Percentiles rank a stretch among this genome's conserved stretches.
Conservation (phyloP, 2,329 filamentous ascomycete genomes). For the Colletotrichum filicis region DNA sequence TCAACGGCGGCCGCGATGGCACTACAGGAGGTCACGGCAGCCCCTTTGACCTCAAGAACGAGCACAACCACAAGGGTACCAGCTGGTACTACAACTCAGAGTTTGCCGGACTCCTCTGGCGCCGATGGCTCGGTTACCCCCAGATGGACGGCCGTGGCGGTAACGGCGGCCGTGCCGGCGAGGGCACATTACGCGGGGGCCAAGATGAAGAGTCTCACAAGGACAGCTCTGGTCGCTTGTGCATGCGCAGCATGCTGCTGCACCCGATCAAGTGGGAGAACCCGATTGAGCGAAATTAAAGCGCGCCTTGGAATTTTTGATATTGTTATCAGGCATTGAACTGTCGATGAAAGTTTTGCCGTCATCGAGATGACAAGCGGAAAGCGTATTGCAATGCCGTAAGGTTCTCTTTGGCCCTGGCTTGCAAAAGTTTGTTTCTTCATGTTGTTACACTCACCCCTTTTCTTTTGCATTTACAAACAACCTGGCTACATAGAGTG, state of each 20-base stretch:
- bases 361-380: slow-evolving; percentile 2
- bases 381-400: background rate
- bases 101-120: slow-evolving; percentile 82
- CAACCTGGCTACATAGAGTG: slow-evolving; percentile 14
- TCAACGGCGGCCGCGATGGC: slow-evolving; percentile 80
- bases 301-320: background rate
- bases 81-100: slow-evolving; percentile 88
- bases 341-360: background rate
- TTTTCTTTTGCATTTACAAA: slow-evolving; percentile 9
- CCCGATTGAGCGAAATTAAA: slow-evolving; percentile 52
- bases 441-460: background rate
- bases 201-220: slow-evolving; percentile 59
- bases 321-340: background rate
- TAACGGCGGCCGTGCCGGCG: slow-evolving; percentile 60
- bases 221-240: slow-evolving; percentile 73
- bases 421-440: slow-evolving; percentile 7
- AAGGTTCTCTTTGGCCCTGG: slow-evolving; percentile 1
- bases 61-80: slow-evolving; percentile 85
- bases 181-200: slow-evolving; percentile 61
- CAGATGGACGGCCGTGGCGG: slow-evolving; percentile 62
- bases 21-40: slow-evolving; percentile 73
- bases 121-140: slow-evolving; percentile 77
- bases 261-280: slow-evolving; percentile 82
- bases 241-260: slow-evolving; percentile 81
- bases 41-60: slow-evolving; percentile 75